phyloP scores from a whole-genome alignment of 331 rosid genomes.

The Malus hybrid region DNA sequence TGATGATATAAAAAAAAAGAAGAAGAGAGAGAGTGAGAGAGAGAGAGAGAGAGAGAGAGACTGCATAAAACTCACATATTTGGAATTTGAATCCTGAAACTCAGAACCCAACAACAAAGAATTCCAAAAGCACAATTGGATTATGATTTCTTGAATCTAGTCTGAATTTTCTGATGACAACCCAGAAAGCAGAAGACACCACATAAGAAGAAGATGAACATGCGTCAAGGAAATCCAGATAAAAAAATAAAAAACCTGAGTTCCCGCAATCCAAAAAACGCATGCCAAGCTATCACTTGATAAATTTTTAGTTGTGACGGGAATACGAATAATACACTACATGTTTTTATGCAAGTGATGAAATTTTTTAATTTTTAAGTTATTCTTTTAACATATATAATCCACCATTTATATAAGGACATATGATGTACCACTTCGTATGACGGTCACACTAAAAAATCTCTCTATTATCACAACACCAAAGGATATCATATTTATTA shows the following conservation, averaged over 20 bases:
- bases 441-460: too few species aligned
- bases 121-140: not conserved
- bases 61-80: not conserved
- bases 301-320: not conserved
- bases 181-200: conserved; percentile 13
- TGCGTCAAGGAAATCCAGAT: not conserved
- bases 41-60: not conserved
- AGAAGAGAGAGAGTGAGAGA: not conserved
- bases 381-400: too few species aligned
- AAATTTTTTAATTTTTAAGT: too few species aligned
- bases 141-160: not conserved
- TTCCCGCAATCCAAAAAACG: conserved; percentile 3
- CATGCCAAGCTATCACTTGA: not conserved
- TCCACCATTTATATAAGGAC: accelerated
- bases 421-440: too few species aligned
- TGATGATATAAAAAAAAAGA: not conserved
- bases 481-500: not conserved
- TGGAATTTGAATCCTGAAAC: not conserved
- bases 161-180: conserved; percentile 9
- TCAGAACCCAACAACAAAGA: not conserved
- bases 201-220: not conserved
- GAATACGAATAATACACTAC: too few species aligned
- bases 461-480: not conserved
- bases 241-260: conserved; percentile 17
- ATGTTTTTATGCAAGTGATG: too few species aligned